phyloP scores from a whole-genome alignment of 148 eudicot genomes.

The Beta vulgaris region DNA sequence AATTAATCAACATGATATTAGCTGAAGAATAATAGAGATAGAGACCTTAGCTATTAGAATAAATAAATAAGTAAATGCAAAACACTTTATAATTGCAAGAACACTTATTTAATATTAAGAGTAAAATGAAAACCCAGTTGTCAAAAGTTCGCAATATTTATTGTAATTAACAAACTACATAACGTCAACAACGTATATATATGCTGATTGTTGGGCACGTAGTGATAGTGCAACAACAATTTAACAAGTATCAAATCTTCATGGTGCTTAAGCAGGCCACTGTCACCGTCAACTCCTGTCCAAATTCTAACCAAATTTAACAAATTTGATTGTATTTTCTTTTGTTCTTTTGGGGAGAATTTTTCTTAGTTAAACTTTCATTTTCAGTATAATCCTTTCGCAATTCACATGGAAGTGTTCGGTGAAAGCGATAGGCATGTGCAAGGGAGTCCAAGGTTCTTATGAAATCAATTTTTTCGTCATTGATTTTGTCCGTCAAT shows the following conservation, averaged over 20 bases:
- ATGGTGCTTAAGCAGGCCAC: background rate
- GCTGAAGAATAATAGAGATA: too few relatives aligned
- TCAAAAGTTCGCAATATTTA: too few relatives aligned
- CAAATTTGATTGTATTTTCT: background rate
- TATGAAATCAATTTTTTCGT: background rate
- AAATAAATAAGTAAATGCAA: too few relatives aligned
- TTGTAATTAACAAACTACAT: too few relatives aligned
- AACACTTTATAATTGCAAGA: too few relatives aligned
- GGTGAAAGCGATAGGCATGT: conserved; percentile 15
- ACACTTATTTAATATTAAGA: too few relatives aligned
- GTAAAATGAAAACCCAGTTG: too few relatives aligned
- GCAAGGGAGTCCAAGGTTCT: conserved; percentile 1
- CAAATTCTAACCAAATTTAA: background rate
- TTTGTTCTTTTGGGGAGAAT: background rate
- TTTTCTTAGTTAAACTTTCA: background rate
- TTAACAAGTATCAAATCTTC: background rate
- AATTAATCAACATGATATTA: too few relatives aligned
- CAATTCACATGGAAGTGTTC: conserved; percentile 7
- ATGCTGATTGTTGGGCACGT: background rate
- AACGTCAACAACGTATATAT: background rate
- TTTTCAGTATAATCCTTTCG: background rate
- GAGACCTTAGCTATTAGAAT: too few relatives aligned
- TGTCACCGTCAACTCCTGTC: background rate
- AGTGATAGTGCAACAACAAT: too few relatives aligned
- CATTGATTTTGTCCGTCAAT: conserved; percentile 2